A percentile compares a stretch with the other conserved stretches of the same genome.
phyloP scores from a whole-genome alignment of 345 rosid genomes.

The Eucalyptus marginata region DNA sequence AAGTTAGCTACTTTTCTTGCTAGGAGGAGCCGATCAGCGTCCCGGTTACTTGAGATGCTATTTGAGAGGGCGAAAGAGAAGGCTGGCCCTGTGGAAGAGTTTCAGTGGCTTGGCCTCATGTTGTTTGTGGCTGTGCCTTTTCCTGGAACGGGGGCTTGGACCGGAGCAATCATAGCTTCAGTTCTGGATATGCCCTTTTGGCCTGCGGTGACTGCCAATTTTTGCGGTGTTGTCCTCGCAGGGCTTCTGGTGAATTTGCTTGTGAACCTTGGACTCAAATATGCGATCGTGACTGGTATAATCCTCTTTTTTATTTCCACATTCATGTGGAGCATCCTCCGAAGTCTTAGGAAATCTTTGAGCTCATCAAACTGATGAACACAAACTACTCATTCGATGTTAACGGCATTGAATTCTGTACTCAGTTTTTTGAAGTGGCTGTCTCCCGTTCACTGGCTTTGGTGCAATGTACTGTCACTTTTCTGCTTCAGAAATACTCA shows the following conservation, averaged over 20 bases:
- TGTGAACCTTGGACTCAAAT: conserved; percentile 73
- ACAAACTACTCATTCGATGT: not conserved
- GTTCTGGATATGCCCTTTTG: conserved; percentile 90
- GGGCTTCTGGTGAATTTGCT: conserved; percentile 79
- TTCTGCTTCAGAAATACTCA: not conserved
- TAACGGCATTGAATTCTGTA: not conserved
- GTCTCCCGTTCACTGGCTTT: not conserved
- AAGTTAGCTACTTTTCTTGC: conserved; percentile 55
- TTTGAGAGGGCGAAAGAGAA: conserved; percentile 66
- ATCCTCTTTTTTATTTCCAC: conserved; percentile 60
- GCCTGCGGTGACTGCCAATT: conserved; percentile 69
- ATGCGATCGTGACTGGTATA: conserved; percentile 58
- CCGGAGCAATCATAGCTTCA: conserved; percentile 82
- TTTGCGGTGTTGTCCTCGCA: conserved; percentile 69
- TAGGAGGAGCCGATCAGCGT: conserved; percentile 44
- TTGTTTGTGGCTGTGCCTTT: conserved; percentile 95
- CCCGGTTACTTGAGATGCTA: conserved; percentile 42
- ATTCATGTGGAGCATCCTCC: conserved; percentile 76
- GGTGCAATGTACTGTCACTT: not conserved
- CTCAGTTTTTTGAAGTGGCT: not conserved
- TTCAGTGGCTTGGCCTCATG: conserved; percentile 90
- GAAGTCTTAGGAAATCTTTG: conserved; percentile 45
- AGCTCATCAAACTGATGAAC: conserved; percentile 15
- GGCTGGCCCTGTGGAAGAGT: conserved; percentile 89
- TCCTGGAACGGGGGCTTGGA: conserved; percentile 97